Conservation (phyloP, 1,284 basidiomycete species). For the Irpex sp. region DNA sequence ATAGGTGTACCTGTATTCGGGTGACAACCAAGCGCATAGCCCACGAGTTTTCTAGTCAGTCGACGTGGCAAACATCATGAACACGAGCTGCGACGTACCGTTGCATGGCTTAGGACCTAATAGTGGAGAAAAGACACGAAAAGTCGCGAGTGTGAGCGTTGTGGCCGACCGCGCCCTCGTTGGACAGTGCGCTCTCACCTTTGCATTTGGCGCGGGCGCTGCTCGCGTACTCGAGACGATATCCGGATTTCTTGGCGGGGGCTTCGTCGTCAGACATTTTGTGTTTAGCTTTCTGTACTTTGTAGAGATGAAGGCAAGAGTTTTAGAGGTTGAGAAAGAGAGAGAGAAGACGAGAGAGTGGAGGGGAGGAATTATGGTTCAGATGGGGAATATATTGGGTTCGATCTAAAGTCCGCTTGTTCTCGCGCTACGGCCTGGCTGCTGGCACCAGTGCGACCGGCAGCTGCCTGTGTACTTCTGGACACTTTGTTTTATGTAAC, state of each 20-base stretch:
- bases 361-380: slow-evolving; percentile 14
- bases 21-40: neutral
- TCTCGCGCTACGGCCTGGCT: slow-evolving; percentile 15
- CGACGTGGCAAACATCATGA: neutral
- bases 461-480: neutral
- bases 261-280: slow-evolving; percentile 56
- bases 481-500: neutral
- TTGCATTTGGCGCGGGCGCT: slow-evolving; percentile 77
- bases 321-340: slow-evolving; percentile 21
- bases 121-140: slow-evolving; percentile 18
- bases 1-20: slow-evolving; percentile 61
- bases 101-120: slow-evolving; percentile 78
- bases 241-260: slow-evolving; percentile 51
- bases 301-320: slow-evolving; percentile 11
- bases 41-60: neutral
- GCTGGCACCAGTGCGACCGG: neutral
- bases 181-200: slow-evolving; percentile 41
- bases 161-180: slow-evolving; percentile 19
- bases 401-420: slow-evolving; percentile 33
- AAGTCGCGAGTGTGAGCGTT: slow-evolving; percentile 25
- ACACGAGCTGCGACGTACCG: slow-evolving; percentile 36
- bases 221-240: slow-evolving; percentile 74
- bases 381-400: slow-evolving; percentile 20
- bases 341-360: slow-evolving; percentile 17
- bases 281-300: neutral